These are phyloP conservation scores for Penicillium argentinense DNA, from an alignment of 495 filamentous ascomycete genomes.

Conservation along the genomic window DNA sequence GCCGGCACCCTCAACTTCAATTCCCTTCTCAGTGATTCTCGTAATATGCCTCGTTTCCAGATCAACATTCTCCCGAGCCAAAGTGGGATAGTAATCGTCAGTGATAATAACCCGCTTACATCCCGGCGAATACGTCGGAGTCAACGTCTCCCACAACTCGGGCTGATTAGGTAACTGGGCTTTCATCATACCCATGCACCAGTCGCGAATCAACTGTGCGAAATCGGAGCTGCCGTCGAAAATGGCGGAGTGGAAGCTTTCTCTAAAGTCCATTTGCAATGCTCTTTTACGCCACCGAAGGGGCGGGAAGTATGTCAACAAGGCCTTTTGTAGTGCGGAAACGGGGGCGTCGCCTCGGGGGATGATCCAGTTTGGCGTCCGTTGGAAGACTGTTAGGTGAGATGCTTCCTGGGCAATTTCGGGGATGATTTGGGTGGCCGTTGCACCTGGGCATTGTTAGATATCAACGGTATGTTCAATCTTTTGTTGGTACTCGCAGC, in stretches of 20 bases:
- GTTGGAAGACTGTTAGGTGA: constrained; percentile 63
- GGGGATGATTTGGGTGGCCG: constrained; percentile 70
- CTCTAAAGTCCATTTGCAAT: constrained; percentile 47
- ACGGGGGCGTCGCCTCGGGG: constrained; percentile 45
- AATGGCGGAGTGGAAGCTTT: constrained; percentile 40
- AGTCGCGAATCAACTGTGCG: constrained; percentile 31
- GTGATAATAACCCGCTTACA: constrained; percentile 58
- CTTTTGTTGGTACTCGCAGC: too few species aligned
- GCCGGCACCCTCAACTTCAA: constrained; percentile 39
- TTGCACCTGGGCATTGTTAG: constrained; percentile 60
- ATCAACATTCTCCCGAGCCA: constrained; percentile 42
- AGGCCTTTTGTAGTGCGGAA: constrained; percentile 32
- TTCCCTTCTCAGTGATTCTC: constrained; percentile 40
- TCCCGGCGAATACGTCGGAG: constrained; percentile 50
- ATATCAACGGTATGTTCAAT: too few species aligned
- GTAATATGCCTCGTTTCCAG: constrained; percentile 50
- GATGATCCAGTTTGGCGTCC: constrained; percentile 67
- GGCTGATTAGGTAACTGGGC: constrained; percentile 37
- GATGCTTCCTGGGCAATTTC: constrained; percentile 56
- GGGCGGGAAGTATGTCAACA: constrained; percentile 45
- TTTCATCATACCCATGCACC: constrained; percentile 30
- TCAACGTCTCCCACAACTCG: constrained; percentile 49
- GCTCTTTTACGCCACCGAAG: constrained; percentile 48
- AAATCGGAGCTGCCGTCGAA: constrained; percentile 32
- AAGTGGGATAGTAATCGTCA: constrained; percentile 55